Conservation (phyloP, 768 basidiomycete species). For the Hysterangium stoloniferum region DNA sequence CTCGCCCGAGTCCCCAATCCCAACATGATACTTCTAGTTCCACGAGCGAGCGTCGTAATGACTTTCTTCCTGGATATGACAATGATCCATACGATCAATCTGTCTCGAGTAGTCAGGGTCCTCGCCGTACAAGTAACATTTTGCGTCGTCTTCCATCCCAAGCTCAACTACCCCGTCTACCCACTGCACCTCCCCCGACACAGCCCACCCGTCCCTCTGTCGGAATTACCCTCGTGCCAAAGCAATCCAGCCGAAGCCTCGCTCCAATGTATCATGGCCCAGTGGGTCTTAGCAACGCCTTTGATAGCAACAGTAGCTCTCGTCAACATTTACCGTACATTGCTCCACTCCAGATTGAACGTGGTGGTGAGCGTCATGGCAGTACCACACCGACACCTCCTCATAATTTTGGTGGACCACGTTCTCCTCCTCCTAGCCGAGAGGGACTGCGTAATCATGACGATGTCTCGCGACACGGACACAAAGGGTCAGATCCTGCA, state of each 20-base stretch:
- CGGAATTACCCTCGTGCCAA: conserved; percentile 3
- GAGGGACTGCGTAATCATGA: conserved; percentile 4
- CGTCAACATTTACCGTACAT: conserved; percentile 28
- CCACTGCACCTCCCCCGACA: neutral
- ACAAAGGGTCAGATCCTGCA: conserved; percentile 45
- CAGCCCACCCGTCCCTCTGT: neutral
- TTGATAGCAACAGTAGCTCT: conserved; percentile 4
- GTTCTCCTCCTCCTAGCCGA: conserved; percentile 20
- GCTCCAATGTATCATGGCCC: conserved; percentile 1
- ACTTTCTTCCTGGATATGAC: conserved; percentile 35
- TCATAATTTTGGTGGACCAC: conserved; percentile 39
- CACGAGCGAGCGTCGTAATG: conserved; percentile 41
- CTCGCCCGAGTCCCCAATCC: conserved; percentile 45
- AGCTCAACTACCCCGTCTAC: neutral
- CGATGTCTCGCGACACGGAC: conserved; percentile 25
- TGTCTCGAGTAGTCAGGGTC: conserved; percentile 50
- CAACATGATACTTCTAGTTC: conserved; percentile 69
- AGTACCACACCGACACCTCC: conserved; percentile 27
- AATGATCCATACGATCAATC: conserved; percentile 62
- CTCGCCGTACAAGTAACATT: conserved; percentile 42
- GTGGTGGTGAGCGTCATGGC: conserved; percentile 14
- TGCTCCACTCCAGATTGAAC: conserved; percentile 32
- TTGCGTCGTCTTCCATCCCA: conserved; percentile 15
- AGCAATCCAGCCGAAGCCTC: neutral
- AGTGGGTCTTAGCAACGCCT: conserved; percentile 3